Percentiles rank a stretch among this genome's conserved stretches.
phyloP scores from a whole-genome alignment of 23 red algal species.

The Chondrus crispus region DNA sequence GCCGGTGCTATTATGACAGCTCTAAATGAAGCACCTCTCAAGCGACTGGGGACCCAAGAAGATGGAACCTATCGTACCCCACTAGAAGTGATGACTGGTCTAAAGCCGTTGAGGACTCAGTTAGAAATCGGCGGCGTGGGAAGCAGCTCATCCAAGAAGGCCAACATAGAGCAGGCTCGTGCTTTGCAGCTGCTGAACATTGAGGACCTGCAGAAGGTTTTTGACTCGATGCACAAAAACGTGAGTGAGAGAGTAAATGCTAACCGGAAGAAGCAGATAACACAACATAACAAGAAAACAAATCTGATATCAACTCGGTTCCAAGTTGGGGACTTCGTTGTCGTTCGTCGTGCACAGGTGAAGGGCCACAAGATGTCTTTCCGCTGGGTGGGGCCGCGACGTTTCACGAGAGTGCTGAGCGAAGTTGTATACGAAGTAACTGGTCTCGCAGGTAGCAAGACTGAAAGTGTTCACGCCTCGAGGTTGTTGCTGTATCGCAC shows the following conservation, averaged over 20 bases:
- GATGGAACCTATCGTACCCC: slow-evolving; percentile 27
- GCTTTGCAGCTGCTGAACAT: neutral
- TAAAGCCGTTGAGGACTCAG: neutral
- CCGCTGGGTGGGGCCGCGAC: neutral
- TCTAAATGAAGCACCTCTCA: neutral
- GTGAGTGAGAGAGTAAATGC: neutral
- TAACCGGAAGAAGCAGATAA: neutral
- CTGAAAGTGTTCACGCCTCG: neutral
- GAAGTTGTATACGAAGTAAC: neutral
- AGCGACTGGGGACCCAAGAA: neutral
- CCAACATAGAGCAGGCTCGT: neutral
- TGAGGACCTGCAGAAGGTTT: neutral
- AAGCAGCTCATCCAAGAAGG: neutral
- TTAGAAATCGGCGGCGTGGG: neutral
- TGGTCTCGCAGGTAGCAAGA: neutral
- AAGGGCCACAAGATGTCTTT: neutral
- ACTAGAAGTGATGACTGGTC: slow-evolving; percentile 16
- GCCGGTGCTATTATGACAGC: neutral
- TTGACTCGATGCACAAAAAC: neutral
- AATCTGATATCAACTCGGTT: neutral
- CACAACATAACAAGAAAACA: slow-evolving; percentile 21
- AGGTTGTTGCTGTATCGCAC: neutral
- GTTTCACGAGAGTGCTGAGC: neutral
- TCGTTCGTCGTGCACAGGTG: neutral
- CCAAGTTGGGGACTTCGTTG: neutral